A percentile compares a stretch with the other conserved stretches of the same genome.
Evolutionary conservation across 257 asterid species (phyloP).

Genomic region (Ophiorrhiza pumila): DNA sequence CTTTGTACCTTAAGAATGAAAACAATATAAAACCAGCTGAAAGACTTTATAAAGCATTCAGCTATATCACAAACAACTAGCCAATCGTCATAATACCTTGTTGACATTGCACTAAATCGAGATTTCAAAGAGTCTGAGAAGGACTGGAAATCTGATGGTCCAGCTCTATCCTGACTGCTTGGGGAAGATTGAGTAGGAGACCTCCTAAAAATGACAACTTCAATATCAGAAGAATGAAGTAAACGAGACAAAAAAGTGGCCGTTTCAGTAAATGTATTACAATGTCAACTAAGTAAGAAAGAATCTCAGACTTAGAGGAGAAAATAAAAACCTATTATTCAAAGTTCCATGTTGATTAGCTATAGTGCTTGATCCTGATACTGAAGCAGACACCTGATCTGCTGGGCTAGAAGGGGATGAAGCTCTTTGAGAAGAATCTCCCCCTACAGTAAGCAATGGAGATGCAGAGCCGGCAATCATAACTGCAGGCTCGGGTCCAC

Average conservation of each 20-base stretch:
- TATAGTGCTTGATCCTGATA: conserved; percentile 43
- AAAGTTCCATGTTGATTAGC: conserved; percentile 43
- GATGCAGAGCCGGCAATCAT: conserved; percentile 41
- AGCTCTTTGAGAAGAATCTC: conserved; percentile 42
- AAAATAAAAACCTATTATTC: conserved; percentile 42
- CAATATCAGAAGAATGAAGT: conserved; percentile 14
- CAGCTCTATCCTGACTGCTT: conserved; percentile 66
- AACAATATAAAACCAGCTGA: too few species aligned
- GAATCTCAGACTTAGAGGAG: conserved; percentile 13
- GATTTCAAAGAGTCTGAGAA: conserved; percentile 75
- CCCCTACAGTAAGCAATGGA: conserved; percentile 45
- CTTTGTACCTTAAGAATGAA: conserved; percentile 58
- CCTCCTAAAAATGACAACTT: conserved; percentile 26
- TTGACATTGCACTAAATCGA: conserved; percentile 67
- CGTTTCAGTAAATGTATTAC: background rate
- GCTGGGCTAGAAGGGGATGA: conserved; percentile 38
- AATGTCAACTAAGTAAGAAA: background rate
- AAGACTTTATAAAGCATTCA: background rate
- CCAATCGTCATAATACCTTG: conserved; percentile 40
- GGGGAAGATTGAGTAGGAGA: conserved; percentile 57
- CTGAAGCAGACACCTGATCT: conserved; percentile 40
- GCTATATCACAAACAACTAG: background rate
- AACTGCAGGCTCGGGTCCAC: conserved; percentile 38
- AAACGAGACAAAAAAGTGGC: background rate
- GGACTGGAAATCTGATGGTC: conserved; percentile 79